Evolutionary conservation across 257 asterid genomes (phyloP), one percentile per base, ranked within the genome.

Genomic region (Solanum infundibuliforme): DNA sequence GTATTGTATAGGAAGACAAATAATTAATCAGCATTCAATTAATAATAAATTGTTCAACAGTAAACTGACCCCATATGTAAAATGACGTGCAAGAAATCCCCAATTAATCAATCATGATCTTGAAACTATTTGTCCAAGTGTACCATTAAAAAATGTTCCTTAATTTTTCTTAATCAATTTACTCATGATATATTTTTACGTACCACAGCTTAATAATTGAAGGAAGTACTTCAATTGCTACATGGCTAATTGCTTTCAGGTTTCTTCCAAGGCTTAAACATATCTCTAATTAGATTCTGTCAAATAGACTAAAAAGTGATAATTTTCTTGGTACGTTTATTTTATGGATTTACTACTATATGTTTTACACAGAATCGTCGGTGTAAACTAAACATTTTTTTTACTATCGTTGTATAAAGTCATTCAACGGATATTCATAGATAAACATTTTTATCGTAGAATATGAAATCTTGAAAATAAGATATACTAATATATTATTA

Each of bases 41-140:
- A 35, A 11, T 21, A 76, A 29, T 31, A 58, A 69, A 88, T 29
- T 25, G 27, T 20, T 6, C 1, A 27, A 27, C 13, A 6, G 18
- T 21, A 55, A 41, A 83, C 52, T 29, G 68, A 16, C 39, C 25
- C 85, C 65, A 25, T 75, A 85, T 71, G 8, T 8, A 31, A 36
- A 86, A 83, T 93, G 91, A 89, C 94, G 93, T 91, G 95, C 90
- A 93, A 93, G 94, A 91, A 88, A 88, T 55, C 25, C 25, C 72
- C 48, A 20, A 79, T 48, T 48, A 16, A 79, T 43, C 12, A 39
- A 79, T 25, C 36, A 79, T 46, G 27, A 46, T 32, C 27, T 25
- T 27, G 18, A 43, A 81, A 62, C 16, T 84, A 23, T 66, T 36
- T 62, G 13, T 35, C 21, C 34, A 60, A 60, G 35, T 21, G 1